A percentile compares a stretch with the other conserved stretches of the same genome.
Evolutionary conservation across 75 land plant genomes (phyloP).

Genomic region (Pinus tabuliformis): DNA sequence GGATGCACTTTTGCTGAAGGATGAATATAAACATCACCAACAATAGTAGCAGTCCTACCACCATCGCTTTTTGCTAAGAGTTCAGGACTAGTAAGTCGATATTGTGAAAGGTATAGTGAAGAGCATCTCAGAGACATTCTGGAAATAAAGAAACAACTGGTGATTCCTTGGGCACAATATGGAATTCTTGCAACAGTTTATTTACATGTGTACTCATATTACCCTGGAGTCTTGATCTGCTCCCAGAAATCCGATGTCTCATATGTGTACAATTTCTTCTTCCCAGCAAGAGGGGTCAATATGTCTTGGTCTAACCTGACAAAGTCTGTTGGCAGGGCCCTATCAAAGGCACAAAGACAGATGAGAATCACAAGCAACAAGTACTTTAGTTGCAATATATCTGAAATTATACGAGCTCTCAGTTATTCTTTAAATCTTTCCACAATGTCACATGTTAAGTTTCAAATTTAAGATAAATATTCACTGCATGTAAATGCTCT

Average conservation of each 20-base stretch:
- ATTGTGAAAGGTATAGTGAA: slow-evolving; percentile 77
- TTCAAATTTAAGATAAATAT: background rate
- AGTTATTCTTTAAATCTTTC: background rate
- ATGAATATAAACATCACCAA: slow-evolving; percentile 94
- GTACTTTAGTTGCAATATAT: background rate
- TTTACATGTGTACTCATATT: slow-evolving; percentile 5
- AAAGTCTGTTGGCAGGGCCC: slow-evolving; percentile 70
- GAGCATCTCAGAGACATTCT: slow-evolving; percentile 97
- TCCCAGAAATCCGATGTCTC: slow-evolving; percentile 95
- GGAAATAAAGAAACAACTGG: slow-evolving; percentile 18
- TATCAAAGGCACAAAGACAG: slow-evolving; percentile 11
- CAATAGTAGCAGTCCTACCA: slow-evolving; percentile 47
- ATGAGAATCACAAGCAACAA: background rate
- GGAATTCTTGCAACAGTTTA: background rate
- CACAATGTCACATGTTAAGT: no score
- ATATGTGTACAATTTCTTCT: slow-evolving; percentile 83
- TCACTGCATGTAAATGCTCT: background rate
- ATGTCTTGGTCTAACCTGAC: slow-evolving; percentile 93
- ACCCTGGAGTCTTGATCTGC: slow-evolving; percentile 98
- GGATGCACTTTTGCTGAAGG: slow-evolving; percentile 98
- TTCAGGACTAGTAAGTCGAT: slow-evolving; percentile 64
- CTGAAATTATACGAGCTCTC: background rate
- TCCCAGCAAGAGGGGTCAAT: slow-evolving; percentile 91
- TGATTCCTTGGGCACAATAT: background rate
- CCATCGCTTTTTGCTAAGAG: slow-evolving; percentile 83